phyloP scores from a whole-genome alignment of 305 asterid species.

The Fraxinus sp. region DNA sequence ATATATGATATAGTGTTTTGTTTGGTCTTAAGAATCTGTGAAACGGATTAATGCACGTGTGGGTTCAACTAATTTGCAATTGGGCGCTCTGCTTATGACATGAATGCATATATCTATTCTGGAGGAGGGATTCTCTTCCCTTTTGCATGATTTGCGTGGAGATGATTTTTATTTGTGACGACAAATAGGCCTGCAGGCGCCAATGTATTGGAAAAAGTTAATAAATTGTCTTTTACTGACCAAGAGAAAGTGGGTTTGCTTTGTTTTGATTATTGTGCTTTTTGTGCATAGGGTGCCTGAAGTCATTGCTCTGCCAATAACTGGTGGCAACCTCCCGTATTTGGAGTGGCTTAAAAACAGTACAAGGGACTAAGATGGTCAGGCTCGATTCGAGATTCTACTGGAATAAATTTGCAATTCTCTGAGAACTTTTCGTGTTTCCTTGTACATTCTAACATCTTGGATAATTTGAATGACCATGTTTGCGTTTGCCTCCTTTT shows the following conservation, averaged over 20 bases:
- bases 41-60: background rate
- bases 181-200: background rate
- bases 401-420: conserved; percentile 3
- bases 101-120: background rate
- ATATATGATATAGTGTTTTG: background rate
- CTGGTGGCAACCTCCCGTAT: conserved; percentile 73
- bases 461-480: background rate
- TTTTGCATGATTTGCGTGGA: background rate
- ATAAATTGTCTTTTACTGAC: background rate
- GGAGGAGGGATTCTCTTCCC: background rate
- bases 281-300: conserved; percentile 66
- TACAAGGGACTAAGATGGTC: conserved; percentile 47
- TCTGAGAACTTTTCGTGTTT: background rate
- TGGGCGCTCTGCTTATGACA: background rate
- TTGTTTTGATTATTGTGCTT: background rate
- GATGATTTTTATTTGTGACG: background rate
- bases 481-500: background rate
- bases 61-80: background rate
- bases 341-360: conserved; percentile 87
- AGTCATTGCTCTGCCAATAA: conserved; percentile 89
- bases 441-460: conserved; percentile 12
- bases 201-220: background rate
- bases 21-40: background rate
- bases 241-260: background rate
- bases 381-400: background rate